These are phyloP conservation scores for Talaromyces sp. DNA, from an alignment of 2,329 filamentous ascomycete species.

Conservation along the genomic window DNA sequence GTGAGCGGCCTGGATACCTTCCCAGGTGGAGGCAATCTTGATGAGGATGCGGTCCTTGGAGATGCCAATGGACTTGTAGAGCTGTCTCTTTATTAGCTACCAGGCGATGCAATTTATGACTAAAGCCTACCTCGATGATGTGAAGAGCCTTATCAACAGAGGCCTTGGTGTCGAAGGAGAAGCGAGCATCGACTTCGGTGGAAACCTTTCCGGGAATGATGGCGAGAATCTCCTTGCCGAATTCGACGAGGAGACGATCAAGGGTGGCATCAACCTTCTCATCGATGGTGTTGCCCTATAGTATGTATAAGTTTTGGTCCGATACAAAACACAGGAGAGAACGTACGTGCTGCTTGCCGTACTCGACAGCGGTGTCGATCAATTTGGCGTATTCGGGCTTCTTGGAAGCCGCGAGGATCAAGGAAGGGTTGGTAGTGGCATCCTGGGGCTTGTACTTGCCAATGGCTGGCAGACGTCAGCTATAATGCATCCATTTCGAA, in stretches of 20 bases:
- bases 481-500: background rate
- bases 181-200: conserved; percentile 92
- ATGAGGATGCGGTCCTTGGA: conserved; percentile 92
- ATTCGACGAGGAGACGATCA: conserved; percentile 93
- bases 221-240: conserved; percentile 94
- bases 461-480: conserved; percentile 62
- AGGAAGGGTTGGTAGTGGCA: conserved; percentile 98
- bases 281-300: conserved; percentile 61
- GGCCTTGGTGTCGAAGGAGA: conserved; percentile 91
- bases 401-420: conserved; percentile 97
- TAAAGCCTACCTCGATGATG: conserved; percentile 74
- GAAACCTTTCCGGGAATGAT: conserved; percentile 98
- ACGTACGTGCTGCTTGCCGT: conserved; percentile 73
- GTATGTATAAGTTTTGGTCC: conserved; percentile 8
- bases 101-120: background rate
- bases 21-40: conserved; percentile 99
- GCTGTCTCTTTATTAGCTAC: conserved; percentile 51
- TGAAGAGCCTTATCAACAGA: conserved; percentile 94
- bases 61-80: conserved; percentile 91
- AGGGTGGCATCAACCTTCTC: conserved; percentile 84
- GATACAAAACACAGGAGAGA: background rate
- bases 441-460: conserved; percentile 99
- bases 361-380: conserved; percentile 78
- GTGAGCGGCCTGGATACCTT: conserved; percentile 98
- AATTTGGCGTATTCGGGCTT: conserved; percentile 93